These are phyloP conservation scores for Verticillium nubilum DNA, from an alignment of 2,329 filamentous ascomycete genomes.

Conservation along the genomic window DNA sequence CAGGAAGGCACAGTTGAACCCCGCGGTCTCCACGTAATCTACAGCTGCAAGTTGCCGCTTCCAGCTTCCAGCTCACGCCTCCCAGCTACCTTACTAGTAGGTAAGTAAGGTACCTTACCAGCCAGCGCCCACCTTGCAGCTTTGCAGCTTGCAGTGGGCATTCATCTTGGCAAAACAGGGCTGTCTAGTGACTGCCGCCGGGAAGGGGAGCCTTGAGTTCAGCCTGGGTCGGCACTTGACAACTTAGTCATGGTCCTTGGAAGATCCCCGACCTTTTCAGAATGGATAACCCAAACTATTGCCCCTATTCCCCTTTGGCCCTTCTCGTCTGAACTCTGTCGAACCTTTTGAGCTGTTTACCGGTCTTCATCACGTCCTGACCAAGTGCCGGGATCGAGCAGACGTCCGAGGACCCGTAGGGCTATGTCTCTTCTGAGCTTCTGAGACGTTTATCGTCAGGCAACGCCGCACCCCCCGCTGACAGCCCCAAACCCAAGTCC, in stretches of 20 bases:
- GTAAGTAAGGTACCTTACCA: too few species aligned
- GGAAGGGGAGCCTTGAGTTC: background rate
- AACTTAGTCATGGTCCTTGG: background rate
- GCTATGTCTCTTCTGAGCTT: background rate
- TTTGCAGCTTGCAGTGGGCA: background rate
- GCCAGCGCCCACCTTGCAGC: background rate
- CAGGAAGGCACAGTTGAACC: background rate
- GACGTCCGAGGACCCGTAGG: background rate
- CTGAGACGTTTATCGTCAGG: constrained; percentile 1
- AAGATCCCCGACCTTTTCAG: background rate
- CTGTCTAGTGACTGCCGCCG: background rate
- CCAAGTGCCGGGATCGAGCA: background rate
- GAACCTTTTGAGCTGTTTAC: background rate
- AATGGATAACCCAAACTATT: background rate
- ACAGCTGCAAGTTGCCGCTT: background rate
- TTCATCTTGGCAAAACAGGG: background rate
- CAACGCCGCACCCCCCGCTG: background rate
- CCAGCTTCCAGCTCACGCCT: background rate
- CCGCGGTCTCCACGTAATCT: background rate
- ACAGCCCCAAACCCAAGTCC: background rate
- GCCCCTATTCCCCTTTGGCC: background rate
- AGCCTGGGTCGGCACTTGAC: background rate
- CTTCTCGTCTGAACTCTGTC: background rate
- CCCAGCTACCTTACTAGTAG: too few species aligned
- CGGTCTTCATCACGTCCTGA: background rate